Base-by-base conservation (phyloP, 2,329 filamentous ascomycete species). In the Geosmithia putterillii region DNA sequence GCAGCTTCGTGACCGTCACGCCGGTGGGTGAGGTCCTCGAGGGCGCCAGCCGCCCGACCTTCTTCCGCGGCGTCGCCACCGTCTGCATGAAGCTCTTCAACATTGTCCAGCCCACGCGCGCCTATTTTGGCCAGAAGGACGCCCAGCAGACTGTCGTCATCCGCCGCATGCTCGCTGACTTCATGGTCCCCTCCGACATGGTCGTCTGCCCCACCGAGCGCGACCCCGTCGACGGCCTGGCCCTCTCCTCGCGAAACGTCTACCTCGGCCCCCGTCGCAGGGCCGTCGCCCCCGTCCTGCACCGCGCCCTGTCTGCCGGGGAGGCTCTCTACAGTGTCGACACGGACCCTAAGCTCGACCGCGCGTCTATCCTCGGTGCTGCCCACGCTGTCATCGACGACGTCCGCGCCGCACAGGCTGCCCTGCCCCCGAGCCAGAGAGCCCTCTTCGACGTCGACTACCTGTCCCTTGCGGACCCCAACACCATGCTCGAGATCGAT, bases 81-180 rank as follows among this genome's bases (percentile, higher is more conserved):
- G 83, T 98, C 2, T 95, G 89, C 66, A 92, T 90, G 76, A 98
- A 92, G 60, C 61, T 69, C 20, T 68, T 69, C 57, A 67, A 66
- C 49, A 59, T 66, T 18, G 62, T 68, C 17, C 65, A 67, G 54
- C 80, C 84, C 1, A 81, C 87, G 46, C 70, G 74, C 4, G 83
- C 84, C 18, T 89, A 95, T 65, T 95, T 98, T 67, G 92, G 92
- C 4, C 92, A 96, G 62, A 98, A 98, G 66, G 92, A 98, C 60
- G 79, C 95, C 18, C 92, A 98, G 68, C 92, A 98, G 65, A 94
- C 88, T 0, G 85, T 94, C 17, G 76, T 98, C 10, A 85, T 98
- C 54, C 81, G 78, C 54, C 79, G 84, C 38, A 80, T 98, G 76
- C 84, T 95, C 25, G 73, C 79, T 51, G 92, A 98, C 61, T 89